Evolutionary conservation across 352 stramenopile species (phyloP), one percentile per base, ranked within the genome.

Genomic region (Blastocystis sp.): DNA sequence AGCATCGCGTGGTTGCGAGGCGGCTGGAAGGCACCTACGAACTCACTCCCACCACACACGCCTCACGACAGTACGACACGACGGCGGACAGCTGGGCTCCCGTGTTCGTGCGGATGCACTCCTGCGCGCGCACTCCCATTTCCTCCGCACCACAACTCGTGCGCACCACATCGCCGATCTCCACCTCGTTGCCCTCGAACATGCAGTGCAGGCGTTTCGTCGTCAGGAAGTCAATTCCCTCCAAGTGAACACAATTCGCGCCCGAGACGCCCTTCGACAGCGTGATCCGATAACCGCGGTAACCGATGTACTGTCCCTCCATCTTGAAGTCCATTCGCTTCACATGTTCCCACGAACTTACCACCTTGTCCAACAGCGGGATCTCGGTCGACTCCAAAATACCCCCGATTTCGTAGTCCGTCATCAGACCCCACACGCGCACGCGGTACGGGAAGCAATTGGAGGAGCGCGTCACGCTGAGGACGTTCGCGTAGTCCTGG

Each of bases 111-210:
- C 37, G n/a, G 4, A 85, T 24, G 45, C 74, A 85, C 74, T 66
- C 50, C 29, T 35, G 24, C 33, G 41, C 51, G 1, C n/a, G 19
- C 26, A 85, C 51, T 2, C 74, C 74, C 0, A 37, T 24, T 12
- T 9, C 2, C 13, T 35, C 51, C 33, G 31, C 13, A 13, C 19
- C 31, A 45, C 74, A 85, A 0, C 9, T 29, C n/a, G 26, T 26
- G 37, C 61, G 33, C 50, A 55, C 19, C 3, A 21, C 35, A n/a
- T 85, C 74, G 19, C 74, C 74, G 19, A 85, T 33, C 51, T 67
- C 33, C 6, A 85, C 35, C 13, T 67, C n/a, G 3, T 16, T 33
- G 26, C n/a, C 51, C 10, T 55, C 51, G 19, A 2, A 66, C 4
- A 29, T 9, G 61, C 74, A 85, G 26, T 59, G 33, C 59, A 62